These are phyloP conservation scores for Fusarium floridanum DNA, from an alignment of 2,329 filamentous ascomycete genomes.

Conservation along the genomic window DNA sequence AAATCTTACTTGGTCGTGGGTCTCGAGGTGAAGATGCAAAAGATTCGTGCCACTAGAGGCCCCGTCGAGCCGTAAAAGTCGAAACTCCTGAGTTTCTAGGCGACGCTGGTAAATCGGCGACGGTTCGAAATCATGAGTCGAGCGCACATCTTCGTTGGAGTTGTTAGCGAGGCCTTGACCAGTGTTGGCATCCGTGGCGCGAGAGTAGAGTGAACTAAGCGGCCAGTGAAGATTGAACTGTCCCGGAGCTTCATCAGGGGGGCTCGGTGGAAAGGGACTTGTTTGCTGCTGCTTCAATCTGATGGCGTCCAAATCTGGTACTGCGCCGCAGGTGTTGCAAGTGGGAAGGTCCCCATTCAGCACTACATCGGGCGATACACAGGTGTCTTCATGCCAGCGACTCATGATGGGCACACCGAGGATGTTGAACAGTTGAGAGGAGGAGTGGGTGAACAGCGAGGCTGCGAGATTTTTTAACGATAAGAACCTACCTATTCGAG, in stretches of 20 bases:
- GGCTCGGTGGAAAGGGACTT: background rate
- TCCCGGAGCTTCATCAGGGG: background rate
- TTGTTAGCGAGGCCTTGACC: too few species aligned
- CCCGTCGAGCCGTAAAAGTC: background rate
- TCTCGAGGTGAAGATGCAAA: background rate
- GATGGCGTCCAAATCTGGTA: background rate
- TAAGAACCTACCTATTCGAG: background rate
- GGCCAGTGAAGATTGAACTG: background rate
- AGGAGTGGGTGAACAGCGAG: background rate
- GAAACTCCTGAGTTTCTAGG: background rate
- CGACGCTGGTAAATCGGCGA: background rate
- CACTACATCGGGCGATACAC: background rate
- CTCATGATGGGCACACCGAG: background rate
- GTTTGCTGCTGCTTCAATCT: background rate
- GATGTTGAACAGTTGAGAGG: background rate
- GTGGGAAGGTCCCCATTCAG: background rate
- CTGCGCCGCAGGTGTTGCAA: background rate
- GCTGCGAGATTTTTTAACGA: background rate
- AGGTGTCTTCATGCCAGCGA: background rate
- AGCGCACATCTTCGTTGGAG: background rate
- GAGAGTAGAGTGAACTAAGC: background rate
- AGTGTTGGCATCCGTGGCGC: background rate
- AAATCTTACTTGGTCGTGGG: background rate
- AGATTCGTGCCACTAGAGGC: background rate
- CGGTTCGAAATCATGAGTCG: background rate